Evolutionary conservation across 129 eudicot genomes (phyloP), one percentile per base, ranked within the genome.

Genomic region (Flaveria ramosissima): DNA sequence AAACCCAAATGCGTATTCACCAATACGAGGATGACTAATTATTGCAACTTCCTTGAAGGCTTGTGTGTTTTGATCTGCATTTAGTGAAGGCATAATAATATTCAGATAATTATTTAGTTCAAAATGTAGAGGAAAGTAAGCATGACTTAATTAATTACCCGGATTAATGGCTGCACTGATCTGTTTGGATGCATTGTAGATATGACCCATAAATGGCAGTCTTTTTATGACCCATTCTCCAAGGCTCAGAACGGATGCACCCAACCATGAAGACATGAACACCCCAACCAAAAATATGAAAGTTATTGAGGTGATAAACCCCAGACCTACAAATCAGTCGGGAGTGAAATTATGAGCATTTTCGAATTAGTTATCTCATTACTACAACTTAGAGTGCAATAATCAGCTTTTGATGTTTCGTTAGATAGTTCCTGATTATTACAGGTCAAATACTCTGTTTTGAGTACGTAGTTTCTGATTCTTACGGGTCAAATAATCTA

Each of bases 201-300:
- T 88, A 72, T 90, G 93, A 60, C 96, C 86, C 55, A 91, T 90
- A 77, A 91, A 86, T 50, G 96, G 96, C 96, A 90, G 80, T 11
- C 93, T 82, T 73, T 90, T 90, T 36, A 90, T 90, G 68, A 86
- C 83, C 96, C 96, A 90, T 76, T 90, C 96, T 23, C 96, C 96
- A 47, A 90, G 88, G 73, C 91, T 69, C 55, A 90, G 53, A 69
- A 90, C 91, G 19, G 96, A 90, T 45, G 96, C 84, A 16, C 96
- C 96, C 92, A 90, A 84, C 96, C 93, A 90, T 77, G 96, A 90
- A 13, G 96, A 90, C 96, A 90, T 90, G 86, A 90, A 90, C 43
- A 90, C 93, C 48, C 96, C 93, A 50, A 90, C 85, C 82, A 90
- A 65, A 77, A 90, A 90, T 77, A 90, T 90, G 73, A 90, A 90